These are phyloP conservation scores for Candida bentonensis DNA, from an alignment of 805 yeast genomes.

Conservation along the genomic window DNA sequence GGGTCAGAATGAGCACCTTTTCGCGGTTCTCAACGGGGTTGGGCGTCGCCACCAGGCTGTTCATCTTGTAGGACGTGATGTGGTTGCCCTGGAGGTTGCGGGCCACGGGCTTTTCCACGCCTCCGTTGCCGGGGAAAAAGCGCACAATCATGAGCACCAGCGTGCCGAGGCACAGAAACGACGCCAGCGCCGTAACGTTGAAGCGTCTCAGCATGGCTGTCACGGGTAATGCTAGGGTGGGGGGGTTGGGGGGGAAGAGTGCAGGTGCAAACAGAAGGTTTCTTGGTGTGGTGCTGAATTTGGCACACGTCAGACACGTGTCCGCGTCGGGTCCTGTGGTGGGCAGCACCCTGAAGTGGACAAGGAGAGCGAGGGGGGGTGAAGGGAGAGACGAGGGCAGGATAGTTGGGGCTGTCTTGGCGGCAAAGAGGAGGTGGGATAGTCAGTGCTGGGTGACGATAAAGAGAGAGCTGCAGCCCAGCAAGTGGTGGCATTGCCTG, in stretches of 20 bases:
- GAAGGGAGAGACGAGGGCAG: too few relatives aligned
- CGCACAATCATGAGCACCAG: not conserved
- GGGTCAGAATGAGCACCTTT: constrained; percentile 74
- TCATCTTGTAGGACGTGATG: constrained; percentile 35
- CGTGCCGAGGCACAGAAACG: constrained; percentile 1
- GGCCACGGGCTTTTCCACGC: constrained; percentile 14
- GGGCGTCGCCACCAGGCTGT: constrained; percentile 56
- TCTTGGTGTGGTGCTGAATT: too few relatives aligned
- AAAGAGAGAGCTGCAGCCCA: too few relatives aligned
- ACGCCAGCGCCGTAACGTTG: constrained; percentile 1
- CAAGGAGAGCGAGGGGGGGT: too few relatives aligned
- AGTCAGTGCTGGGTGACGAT: too few relatives aligned
- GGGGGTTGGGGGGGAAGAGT: not conserved
- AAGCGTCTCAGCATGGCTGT: not conserved
- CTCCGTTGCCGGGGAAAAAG: constrained; percentile 5
- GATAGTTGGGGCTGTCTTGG: too few relatives aligned
- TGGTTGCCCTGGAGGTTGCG: constrained; percentile 10
- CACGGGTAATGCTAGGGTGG: not conserved
- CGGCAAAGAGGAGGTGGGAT: too few relatives aligned
- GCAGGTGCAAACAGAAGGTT: not conserved
- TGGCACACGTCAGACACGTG: too few relatives aligned
- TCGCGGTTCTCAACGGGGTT: constrained; percentile 66
- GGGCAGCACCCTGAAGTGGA: too few relatives aligned
- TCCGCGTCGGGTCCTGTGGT: too few relatives aligned
- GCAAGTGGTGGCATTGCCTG: too few relatives aligned